Conservation (phyloP, 345 rosid species). For the Zanthoxylum bungeanum region DNA sequence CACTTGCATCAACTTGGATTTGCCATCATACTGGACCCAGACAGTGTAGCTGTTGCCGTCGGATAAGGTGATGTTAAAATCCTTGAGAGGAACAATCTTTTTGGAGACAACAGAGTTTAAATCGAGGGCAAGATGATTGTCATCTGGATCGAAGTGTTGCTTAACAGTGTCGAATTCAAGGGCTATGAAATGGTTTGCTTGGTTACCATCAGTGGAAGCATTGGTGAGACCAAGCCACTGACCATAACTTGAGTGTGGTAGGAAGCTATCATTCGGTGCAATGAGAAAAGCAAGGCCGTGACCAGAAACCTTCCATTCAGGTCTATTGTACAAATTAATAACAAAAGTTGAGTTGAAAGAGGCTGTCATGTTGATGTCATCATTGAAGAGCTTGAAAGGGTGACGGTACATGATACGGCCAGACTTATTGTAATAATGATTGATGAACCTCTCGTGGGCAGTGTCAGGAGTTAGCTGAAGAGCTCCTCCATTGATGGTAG, state of each 20-base stretch:
- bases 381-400: slow-evolving; percentile 30
- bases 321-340: slow-evolving; percentile 17
- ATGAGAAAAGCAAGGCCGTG: slow-evolving; percentile 37
- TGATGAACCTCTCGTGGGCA: background rate
- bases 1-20: slow-evolving; percentile 21
- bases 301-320: slow-evolving; percentile 19
- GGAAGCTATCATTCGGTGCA: slow-evolving; percentile 29
- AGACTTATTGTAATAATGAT: slow-evolving; percentile 12
- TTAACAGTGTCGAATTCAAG: slow-evolving; percentile 47
- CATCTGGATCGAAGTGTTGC: slow-evolving; percentile 46
- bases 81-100: slow-evolving; percentile 17
- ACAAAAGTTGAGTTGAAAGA: slow-evolving; percentile 37
- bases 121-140: slow-evolving; percentile 50
- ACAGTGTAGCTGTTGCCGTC: slow-evolving; percentile 13
- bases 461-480: slow-evolving; percentile 40
- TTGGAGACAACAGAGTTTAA: slow-evolving; percentile 36
- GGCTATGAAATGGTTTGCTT: slow-evolving; percentile 31
- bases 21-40: slow-evolving; percentile 42
- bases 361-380: slow-evolving; percentile 1
- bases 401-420: slow-evolving; percentile 30
- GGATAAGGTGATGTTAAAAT: slow-evolving; percentile 17
- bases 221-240: slow-evolving; percentile 42
- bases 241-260: slow-evolving; percentile 25
- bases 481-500: background rate
- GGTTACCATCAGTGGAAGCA: slow-evolving; percentile 20